phyloP scores from a whole-genome alignment of 2,329 filamentous ascomycete species.

The Knoxdaviesia proteae region DNA sequence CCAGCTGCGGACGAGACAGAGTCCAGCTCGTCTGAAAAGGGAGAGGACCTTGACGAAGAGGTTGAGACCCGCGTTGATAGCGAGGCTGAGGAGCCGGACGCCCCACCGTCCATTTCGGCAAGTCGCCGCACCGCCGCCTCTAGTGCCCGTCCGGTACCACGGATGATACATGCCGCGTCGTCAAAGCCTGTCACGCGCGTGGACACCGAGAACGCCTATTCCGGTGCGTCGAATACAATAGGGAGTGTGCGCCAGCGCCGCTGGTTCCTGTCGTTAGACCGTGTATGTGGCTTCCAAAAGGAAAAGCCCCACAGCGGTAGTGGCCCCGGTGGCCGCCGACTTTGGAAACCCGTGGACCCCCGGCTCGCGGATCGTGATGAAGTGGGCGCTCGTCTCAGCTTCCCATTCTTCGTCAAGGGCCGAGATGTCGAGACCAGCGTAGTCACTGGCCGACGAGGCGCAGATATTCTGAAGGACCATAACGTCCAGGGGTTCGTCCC shows the following conservation, averaged over 20 bases:
- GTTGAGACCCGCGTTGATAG: too few species aligned
- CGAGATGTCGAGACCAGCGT: conserved; percentile 42
- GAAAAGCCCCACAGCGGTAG: conserved; percentile 7
- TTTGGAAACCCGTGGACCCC: conserved; percentile 3
- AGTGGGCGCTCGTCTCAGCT: conserved; percentile 14
- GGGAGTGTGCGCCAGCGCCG: conserved; percentile 44
- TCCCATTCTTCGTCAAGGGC: conserved; percentile 41
- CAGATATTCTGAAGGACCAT: conserved; percentile 40
- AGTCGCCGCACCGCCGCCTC: too few species aligned
- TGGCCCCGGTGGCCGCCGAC: conserved; percentile 6
- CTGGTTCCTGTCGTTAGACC: conserved; percentile 46
- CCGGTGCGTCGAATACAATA: conserved; percentile 42
- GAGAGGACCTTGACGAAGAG: too few species aligned
- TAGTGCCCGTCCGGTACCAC: too few species aligned
- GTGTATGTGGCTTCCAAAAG: conserved; percentile 34
- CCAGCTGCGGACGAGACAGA: conserved; percentile 6
- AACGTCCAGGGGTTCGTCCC: conserved; percentile 32
- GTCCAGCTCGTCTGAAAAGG: conserved; percentile 1
- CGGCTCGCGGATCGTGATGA: not conserved
- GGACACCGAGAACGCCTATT: conserved; percentile 36
- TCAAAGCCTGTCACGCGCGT: not conserved
- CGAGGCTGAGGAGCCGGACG: conserved; percentile 3
- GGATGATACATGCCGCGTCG: too few species aligned
- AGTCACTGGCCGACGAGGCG: conserved; percentile 38
- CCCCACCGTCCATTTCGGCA: conserved; percentile 5